Evolutionary conservation across 352 stramenopile species (phyloP), one percentile per base, ranked within the genome.

Genomic region (Phytophthora agathidicida): DNA sequence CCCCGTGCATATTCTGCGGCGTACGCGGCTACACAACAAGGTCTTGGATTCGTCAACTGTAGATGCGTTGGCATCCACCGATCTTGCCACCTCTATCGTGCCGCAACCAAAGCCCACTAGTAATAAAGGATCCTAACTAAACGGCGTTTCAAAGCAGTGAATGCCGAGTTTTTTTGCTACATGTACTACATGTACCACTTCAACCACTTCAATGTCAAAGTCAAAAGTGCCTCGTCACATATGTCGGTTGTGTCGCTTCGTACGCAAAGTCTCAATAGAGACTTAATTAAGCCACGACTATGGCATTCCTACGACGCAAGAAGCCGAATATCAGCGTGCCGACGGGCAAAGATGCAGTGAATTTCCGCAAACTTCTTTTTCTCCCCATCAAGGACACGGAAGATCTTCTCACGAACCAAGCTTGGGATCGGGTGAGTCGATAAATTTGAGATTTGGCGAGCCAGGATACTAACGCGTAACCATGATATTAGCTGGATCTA

Each of bases 311-410:
- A 20, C 57, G 75, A 26, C 77, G 70, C 20, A 88, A 88, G 55
- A 86, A 87, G 60, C 68, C 68, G 19, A 75, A 88, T 30, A 83
- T 93, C 53, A 81, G 75, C 54, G 71, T 91, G 26, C 85, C 85
- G 7, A 83, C 79, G 24, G 85, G 85, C 38, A 76, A 61, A 59
- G 77, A 91, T 64, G 83, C 73, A 43, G 80, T 91, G 49, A 90
- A 92, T 30, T 89, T 91, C 45, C 83, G 83, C 28, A 93, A 93
- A 36, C 38, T 94, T 1, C 65, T 94, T 46, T 94, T 94, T 43
- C 51, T 93, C 16, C 73, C 83, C 3, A 54, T 89, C 41, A 66
- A 69, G 0, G 85, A 94, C 49, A 91, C 81, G 1, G 59, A 91
- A 51, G 71, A 91, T 48, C 42, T 92, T 30, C 69, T 93, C n/a